Percentiles rank a stretch among this genome's conserved stretches.
Conservation (phyloP, 2,329 filamentous ascomycete genomes). For the Pezicula carpinea region DNA sequence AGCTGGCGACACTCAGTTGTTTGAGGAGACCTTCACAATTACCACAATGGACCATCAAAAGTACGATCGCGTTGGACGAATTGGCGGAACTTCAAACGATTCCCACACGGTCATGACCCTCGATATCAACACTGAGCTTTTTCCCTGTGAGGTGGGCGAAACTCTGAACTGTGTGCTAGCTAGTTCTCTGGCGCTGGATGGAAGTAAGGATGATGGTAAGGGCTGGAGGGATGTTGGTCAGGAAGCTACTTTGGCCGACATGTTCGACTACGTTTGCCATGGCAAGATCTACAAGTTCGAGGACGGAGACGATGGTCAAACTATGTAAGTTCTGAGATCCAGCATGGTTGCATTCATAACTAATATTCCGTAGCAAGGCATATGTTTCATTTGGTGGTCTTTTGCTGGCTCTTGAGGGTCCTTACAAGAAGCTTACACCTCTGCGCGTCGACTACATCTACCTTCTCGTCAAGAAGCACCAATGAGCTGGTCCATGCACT, state of each 20-base stretch:
- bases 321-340: constrained; percentile 75
- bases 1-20: constrained; percentile 84
- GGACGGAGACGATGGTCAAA: constrained; percentile 72
- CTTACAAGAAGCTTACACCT: constrained; percentile 91
- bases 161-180: constrained; percentile 77
- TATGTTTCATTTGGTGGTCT: constrained; percentile 93
- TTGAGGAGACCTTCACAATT: constrained; percentile 87
- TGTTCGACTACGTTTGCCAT: constrained; percentile 84
- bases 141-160: constrained; percentile 70
- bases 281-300: constrained; percentile 88
- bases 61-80: constrained; percentile 91
- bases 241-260: constrained; percentile 64
- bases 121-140: constrained; percentile 92
- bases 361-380: constrained; percentile 62
- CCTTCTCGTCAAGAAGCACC: constrained; percentile 84
- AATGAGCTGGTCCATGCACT: constrained; percentile 2
- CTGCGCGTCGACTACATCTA: constrained; percentile 92
- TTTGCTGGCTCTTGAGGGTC: constrained; percentile 84
- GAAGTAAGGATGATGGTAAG: constrained; percentile 68
- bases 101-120: constrained; percentile 72
- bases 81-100: constrained; percentile 73
- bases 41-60: constrained; percentile 76
- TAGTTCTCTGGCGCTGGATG: constrained; percentile 81
- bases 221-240: constrained; percentile 77
- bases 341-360: constrained; percentile 4